Conservation (phyloP, 2,329 filamentous ascomycete species). For the Aspergillus fijiensis region DNA sequence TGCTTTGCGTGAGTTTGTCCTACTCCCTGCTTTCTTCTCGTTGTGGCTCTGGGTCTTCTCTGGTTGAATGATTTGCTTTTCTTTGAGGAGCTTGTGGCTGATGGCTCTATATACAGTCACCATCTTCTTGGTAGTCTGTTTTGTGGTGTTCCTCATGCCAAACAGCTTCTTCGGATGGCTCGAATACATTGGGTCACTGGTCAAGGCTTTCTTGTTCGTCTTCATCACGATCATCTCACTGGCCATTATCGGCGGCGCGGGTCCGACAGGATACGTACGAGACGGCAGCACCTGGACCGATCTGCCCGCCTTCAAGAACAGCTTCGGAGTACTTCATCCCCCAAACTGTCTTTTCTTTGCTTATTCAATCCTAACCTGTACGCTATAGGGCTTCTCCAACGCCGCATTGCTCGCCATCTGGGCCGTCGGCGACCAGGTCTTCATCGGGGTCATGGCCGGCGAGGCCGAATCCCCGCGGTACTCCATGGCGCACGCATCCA, state of each 20-base stretch:
- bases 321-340: slow-evolving; percentile 22
- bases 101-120: slow-evolving; percentile 1
- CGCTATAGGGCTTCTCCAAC: slow-evolving; percentile 31
- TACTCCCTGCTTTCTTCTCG: neutral
- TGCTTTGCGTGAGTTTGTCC: slow-evolving; percentile 5
- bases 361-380: neutral
- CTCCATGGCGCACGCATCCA: slow-evolving; percentile 34
- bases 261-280: slow-evolving; percentile 34
- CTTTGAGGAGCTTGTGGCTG: too few species aligned
- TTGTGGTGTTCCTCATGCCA: slow-evolving; percentile 28
- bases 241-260: slow-evolving; percentile 43
- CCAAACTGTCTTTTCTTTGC: too few species aligned
- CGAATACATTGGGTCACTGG: slow-evolving; percentile 35
- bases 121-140: slow-evolving; percentile 14
- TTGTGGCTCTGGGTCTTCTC: too few species aligned
- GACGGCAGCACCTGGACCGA: slow-evolving; percentile 34
- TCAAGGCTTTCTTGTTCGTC: slow-evolving; percentile 41
- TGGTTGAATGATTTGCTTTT: too few species aligned
- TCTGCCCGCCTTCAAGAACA: slow-evolving; percentile 36
- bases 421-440: slow-evolving; percentile 34
- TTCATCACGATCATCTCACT: slow-evolving; percentile 38
- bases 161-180: slow-evolving; percentile 39
- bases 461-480: slow-evolving; percentile 38
- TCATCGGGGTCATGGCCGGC: slow-evolving; percentile 37
- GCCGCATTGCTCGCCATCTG: slow-evolving; percentile 30